Evolutionary conservation across 2,329 filamentous ascomycete species (phyloP).

Genomic region (Xylariales sp.): DNA sequence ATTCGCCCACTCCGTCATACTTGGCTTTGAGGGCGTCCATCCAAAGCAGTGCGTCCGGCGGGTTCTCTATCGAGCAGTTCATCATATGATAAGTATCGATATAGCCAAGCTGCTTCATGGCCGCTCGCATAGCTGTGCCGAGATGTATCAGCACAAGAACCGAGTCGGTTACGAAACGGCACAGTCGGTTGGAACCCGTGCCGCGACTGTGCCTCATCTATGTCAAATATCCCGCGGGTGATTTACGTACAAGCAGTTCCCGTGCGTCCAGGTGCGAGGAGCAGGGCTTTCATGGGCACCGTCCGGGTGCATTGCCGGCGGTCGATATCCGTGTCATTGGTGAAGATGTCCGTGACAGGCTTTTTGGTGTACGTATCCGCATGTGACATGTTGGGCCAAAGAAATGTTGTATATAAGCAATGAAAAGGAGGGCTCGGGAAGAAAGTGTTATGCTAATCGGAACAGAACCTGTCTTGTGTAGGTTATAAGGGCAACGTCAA

Average conservation of each 20-base stretch:
- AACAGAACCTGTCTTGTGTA: not conserved
- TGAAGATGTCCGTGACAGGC: constrained; percentile 71
- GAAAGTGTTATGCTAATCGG: not conserved
- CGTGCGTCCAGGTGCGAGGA: constrained; percentile 75
- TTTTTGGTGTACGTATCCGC: constrained; percentile 51
- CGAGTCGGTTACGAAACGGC: not conserved
- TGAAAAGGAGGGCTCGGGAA: not conserved
- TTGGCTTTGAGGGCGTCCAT: constrained; percentile 72
- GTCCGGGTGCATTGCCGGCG: constrained; percentile 71
- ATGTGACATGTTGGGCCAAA: constrained; percentile 43
- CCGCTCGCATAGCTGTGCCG: constrained; percentile 68
- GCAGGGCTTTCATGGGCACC: constrained; percentile 78
- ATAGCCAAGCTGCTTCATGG: constrained; percentile 74
- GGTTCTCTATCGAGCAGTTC: constrained; percentile 75
- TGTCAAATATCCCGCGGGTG: not conserved
- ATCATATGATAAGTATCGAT: constrained; percentile 80
- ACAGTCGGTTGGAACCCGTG: not conserved
- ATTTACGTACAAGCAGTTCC: constrained; percentile 72
- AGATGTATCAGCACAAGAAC: constrained; percentile 17
- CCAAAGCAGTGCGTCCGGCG: constrained; percentile 75
- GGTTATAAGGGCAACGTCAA: constrained; percentile 1
- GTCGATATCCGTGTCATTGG: constrained; percentile 75
- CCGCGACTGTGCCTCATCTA: not conserved
- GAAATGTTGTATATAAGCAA: not conserved
- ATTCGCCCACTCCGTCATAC: constrained; percentile 68